Conservation (phyloP, 169 alveolate genomes). For the Eimeria zaria region DNA sequence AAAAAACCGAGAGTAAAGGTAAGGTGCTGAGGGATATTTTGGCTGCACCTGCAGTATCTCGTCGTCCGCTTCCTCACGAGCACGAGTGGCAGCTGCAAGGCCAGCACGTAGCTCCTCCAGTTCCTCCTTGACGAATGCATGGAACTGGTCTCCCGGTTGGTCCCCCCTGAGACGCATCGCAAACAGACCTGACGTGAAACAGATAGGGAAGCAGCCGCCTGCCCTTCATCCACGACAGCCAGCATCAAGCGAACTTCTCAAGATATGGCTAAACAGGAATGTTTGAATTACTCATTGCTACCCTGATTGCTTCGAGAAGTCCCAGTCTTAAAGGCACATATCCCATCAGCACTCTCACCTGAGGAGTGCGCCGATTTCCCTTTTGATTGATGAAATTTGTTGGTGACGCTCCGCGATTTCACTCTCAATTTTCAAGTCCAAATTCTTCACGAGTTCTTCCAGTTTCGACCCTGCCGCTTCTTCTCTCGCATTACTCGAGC, state of each 20-base stretch:
- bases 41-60: constrained; percentile 35
- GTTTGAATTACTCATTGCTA: background rate
- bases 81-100: constrained; percentile 45
- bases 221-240: background rate
- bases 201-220: background rate
- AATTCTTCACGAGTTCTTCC: constrained; percentile 35
- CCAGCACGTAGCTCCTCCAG: constrained; percentile 54
- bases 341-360: constrained; percentile 3
- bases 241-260: background rate
- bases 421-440: constrained; percentile 39
- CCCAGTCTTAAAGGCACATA: background rate
- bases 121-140: constrained; percentile 44
- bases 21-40: background rate
- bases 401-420: constrained; percentile 67
- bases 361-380: constrained; percentile 25
- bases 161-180: constrained; percentile 2
- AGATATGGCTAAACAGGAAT: no score
- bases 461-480: constrained; percentile 44
- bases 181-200: background rate
- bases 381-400: constrained; percentile 42
- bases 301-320: background rate
- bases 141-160: constrained; percentile 37
- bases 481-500: constrained; percentile 46
- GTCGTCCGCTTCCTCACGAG: constrained; percentile 53
- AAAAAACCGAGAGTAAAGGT: background rate